Evolutionary conservation across 2,329 filamentous ascomycete species (phyloP).

Genomic region (Capronia coronata): DNA sequence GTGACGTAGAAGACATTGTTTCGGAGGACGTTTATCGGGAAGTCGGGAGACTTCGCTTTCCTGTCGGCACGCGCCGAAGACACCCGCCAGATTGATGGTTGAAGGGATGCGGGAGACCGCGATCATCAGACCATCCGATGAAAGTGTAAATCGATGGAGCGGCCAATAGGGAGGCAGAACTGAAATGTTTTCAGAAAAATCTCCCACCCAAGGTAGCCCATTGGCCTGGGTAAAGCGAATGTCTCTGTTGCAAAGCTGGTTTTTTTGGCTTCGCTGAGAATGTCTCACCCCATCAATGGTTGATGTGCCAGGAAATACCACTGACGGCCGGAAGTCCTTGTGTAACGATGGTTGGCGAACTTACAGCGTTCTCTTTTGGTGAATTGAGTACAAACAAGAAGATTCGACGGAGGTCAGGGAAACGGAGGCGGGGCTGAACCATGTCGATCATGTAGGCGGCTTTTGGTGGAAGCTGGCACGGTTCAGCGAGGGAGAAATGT

Average conservation of each 20-base stretch:
- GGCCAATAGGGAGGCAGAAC: constrained; percentile 16
- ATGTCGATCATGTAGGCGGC: constrained; percentile 11
- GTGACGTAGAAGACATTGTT: constrained; percentile 24
- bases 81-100: constrained; percentile 5
- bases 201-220: constrained; percentile 3
- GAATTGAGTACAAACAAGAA: constrained; percentile 1
- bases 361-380: constrained; percentile 1
- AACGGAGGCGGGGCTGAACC: constrained; percentile 25
- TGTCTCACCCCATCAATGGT: constrained; percentile 1
- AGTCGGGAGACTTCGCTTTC: constrained; percentile 1
- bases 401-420: constrained; percentile 9
- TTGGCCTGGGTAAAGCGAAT: constrained; percentile 15
- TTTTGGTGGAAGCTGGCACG: constrained; percentile 1
- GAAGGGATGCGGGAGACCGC: constrained; percentile 10
- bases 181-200: constrained; percentile 14
- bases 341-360: constrained; percentile 11
- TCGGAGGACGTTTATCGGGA: constrained; percentile 15
- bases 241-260: constrained; percentile 6
- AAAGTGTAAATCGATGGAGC: neutral
- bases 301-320: constrained; percentile 13
- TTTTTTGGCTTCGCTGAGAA: no score
- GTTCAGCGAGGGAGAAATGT: constrained; percentile 9
- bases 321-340: constrained; percentile 6
- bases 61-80: constrained; percentile 20
- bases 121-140: constrained; percentile 1